Evolutionary conservation across 2,329 filamentous ascomycete species (phyloP).

Genomic region (Falciphora oryzae): DNA sequence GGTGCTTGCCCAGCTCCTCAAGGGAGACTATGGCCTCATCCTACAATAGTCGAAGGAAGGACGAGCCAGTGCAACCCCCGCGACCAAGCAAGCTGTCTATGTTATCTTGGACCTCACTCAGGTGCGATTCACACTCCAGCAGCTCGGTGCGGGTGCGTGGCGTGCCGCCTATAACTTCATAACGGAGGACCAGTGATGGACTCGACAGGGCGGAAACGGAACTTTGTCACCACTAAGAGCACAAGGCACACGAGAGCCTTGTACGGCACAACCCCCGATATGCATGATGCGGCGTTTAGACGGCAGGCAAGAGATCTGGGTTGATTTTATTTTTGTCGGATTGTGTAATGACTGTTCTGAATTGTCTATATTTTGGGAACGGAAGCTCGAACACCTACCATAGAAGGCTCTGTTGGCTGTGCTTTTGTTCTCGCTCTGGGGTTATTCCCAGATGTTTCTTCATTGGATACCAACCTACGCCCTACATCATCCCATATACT

Average conservation of each 20-base stretch:
- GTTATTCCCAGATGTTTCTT: background rate
- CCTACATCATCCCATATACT: no score
- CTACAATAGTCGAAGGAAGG: slow-evolving; percentile 20
- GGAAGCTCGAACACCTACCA: background rate
- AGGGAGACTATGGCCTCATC: slow-evolving; percentile 42
- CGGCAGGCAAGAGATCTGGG: background rate
- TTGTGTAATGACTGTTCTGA: background rate
- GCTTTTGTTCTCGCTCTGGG: background rate
- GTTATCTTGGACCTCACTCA: background rate
- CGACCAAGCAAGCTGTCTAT: background rate
- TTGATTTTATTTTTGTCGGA: background rate
- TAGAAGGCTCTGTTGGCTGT: background rate
- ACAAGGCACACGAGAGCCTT: background rate
- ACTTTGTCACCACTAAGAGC: background rate
- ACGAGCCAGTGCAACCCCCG: background rate
- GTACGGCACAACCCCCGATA: background rate
- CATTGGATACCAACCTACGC: background rate
- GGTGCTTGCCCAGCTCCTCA: slow-evolving; percentile 48
- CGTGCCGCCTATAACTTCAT: background rate
- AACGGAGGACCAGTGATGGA: background rate
- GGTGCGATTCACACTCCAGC: background rate
- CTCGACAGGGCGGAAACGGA: background rate
- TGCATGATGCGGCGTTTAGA: slow-evolving; percentile 1
- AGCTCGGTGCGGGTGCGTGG: background rate
- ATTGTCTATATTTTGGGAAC: background rate